phyloP scores from a whole-genome alignment of 2,329 filamentous ascomycete genomes.

The Aspergillus cejpii region DNA sequence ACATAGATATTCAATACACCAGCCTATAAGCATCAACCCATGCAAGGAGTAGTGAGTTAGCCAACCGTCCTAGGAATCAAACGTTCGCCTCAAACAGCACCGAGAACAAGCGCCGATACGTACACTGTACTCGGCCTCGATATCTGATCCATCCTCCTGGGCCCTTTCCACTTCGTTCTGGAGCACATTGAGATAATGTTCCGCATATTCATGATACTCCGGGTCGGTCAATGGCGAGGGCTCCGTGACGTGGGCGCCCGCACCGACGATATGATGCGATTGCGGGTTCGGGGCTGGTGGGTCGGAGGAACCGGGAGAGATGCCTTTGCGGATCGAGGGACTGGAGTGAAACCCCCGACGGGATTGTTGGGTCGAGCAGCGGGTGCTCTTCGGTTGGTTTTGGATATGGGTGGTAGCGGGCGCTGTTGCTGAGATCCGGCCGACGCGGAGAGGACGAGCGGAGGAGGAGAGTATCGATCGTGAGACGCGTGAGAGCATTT shows the following conservation, averaged over 20 bases:
- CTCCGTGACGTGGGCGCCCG: slow-evolving; percentile 40
- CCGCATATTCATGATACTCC: slow-evolving; percentile 71
- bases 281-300: slow-evolving; percentile 43
- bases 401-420: slow-evolving; percentile 10
- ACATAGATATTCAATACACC: slow-evolving; percentile 76
- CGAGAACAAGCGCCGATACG: slow-evolving; percentile 29
- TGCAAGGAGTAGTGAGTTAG: neutral
- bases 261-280: slow-evolving; percentile 37
- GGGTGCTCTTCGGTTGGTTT: slow-evolving; percentile 8
- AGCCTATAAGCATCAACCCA: slow-evolving; percentile 50
- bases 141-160: slow-evolving; percentile 63
- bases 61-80: too few species aligned
- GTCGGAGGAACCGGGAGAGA: slow-evolving; percentile 55
- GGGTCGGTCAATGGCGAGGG: slow-evolving; percentile 61
- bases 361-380: slow-evolving; percentile 7
- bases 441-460: slow-evolving; percentile 18
- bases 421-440: slow-evolving; percentile 12
- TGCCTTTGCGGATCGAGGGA: slow-evolving; percentile 41
- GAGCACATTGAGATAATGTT: slow-evolving; percentile 63
- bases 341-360: slow-evolving; percentile 34
- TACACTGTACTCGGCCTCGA: slow-evolving; percentile 88
- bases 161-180: slow-evolving; percentile 60
- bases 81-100: too few species aligned
- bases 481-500: slow-evolving; percentile 40
- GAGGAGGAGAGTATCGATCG: slow-evolving; percentile 30